Base-by-base conservation (phyloP, 441 rosid species). In the Populus hybrid region DNA sequence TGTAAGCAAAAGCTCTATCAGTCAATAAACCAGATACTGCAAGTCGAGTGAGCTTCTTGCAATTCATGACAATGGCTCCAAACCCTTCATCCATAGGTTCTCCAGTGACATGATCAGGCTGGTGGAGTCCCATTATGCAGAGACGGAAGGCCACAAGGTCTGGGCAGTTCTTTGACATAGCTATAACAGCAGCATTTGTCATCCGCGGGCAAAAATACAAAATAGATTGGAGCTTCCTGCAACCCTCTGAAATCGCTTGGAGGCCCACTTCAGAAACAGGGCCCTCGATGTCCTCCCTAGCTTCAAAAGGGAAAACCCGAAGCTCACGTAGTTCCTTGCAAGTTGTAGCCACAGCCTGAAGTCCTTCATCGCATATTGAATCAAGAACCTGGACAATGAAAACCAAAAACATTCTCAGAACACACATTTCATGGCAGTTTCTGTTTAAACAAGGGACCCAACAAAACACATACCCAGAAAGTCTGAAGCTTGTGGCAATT, bases 11-110 rank as follows among this genome's bases (percentile, higher is more conserved):
- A 78, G 94, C 97, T 82, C 76, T 83, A 81, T 94, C 96, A 6
- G 98, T 94, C 56, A 94, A 90, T 73, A 89, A 87, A 38, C 98
- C 98, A 23, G 97, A 94, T 18, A 87, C 80, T 1, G 98, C 95
- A 69, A 94, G 94, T 28, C 96, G 83, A 45, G 92, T 89, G 64
- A 94, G 93, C 79, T 92, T 92, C 81, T 87, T 88, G 76, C 98
- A 94, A 67, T 88, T 94, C 90, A 83, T 88, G 69, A 92, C 98
- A 74, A 94, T 93, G 79, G 98, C 93, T 23, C 98, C 98, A 85
- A 94, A 92, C 28, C 96, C 98, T 75, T 85, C 90, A 79, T 94
- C 98, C 94, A 92, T 92, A 70, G 98, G 93, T 68, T 87, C 86
- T 42, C 89, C 86, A 23, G 96, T 92, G 33, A 88, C 81, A 77